phyloP scores from a whole-genome alignment of 257 asterid species.

The Solanum arcanum region DNA sequence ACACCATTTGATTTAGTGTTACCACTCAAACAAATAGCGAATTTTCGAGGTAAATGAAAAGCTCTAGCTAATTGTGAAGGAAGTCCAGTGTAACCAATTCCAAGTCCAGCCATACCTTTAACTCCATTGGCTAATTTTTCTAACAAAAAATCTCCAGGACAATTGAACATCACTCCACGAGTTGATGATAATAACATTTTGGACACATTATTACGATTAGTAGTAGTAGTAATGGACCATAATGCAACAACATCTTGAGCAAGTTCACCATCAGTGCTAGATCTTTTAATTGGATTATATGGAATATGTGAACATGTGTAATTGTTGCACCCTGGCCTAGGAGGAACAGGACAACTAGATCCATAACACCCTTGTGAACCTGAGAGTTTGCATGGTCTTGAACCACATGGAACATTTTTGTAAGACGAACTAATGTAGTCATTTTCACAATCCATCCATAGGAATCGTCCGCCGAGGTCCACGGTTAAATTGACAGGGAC shows the following conservation, averaged over 20 bases:
- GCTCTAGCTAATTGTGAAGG: conserved; percentile 22
- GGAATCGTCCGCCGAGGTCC: conserved; percentile 27
- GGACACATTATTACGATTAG: neutral
- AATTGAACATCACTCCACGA: conserved; percentile 9
- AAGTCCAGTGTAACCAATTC: conserved; percentile 13
- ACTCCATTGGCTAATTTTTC: conserved; percentile 19
- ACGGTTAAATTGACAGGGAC: conserved; percentile 17
- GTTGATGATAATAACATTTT: neutral
- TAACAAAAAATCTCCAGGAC: conserved; percentile 12
- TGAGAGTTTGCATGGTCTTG: conserved; percentile 30
- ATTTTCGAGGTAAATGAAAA: conserved; percentile 17
- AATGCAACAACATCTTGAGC: conserved; percentile 24
- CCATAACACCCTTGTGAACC: conserved; percentile 15
- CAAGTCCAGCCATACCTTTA: conserved; percentile 39
- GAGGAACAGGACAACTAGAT: conserved; percentile 10
- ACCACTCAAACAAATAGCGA: conserved; percentile 33
- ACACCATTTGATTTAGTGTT: conserved; percentile 8
- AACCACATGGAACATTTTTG: conserved; percentile 27
- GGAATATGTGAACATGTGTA: conserved; percentile 24
- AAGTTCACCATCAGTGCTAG: conserved; percentile 17
- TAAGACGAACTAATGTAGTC: conserved; percentile 23
- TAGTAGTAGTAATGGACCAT: conserved; percentile 15
- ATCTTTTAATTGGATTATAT: neutral
- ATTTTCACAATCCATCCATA: conserved; percentile 40
- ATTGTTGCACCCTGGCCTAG: conserved; percentile 39